Evolutionary conservation across 2,329 filamentous ascomycete species (phyloP).

Genomic region (Phaeoacremonium minimum): DNA sequence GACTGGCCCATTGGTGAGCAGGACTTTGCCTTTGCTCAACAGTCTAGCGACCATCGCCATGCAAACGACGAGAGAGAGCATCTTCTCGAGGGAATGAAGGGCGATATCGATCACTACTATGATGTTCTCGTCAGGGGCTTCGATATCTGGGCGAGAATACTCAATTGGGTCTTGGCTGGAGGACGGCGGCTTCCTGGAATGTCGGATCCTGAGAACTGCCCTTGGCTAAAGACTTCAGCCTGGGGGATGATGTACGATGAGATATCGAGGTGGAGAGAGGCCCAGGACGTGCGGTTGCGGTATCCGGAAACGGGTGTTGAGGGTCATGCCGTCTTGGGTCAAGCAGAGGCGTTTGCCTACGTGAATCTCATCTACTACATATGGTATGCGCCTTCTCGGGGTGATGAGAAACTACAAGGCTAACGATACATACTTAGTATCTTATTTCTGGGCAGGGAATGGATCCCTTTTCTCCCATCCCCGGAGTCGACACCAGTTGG

Average conservation of each 20-base stretch:
- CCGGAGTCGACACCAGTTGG: constrained; percentile 26
- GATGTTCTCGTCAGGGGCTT: constrained; percentile 32
- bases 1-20: constrained; percentile 11
- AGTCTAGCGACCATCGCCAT: no score
- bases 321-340: constrained; percentile 30
- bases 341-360: constrained; percentile 35
- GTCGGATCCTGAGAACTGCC: constrained; percentile 30
- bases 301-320: constrained; percentile 31
- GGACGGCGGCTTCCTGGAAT: constrained; percentile 33
- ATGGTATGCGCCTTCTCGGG: constrained; percentile 26
- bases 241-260: constrained; percentile 25
- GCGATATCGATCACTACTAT: constrained; percentile 14
- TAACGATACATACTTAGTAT: constrained; percentile 19
- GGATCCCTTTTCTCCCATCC: constrained; percentile 36
- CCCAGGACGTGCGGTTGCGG: constrained; percentile 27
- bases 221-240: constrained; percentile 28
- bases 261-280: constrained; percentile 27
- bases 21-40: constrained; percentile 36
- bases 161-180: constrained; percentile 35
- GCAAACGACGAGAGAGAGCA: no score
- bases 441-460: constrained; percentile 37
- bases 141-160: constrained; percentile 35
- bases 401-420: not conserved
- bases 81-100: no score
- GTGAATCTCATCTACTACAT: constrained; percentile 38